Conservation (phyloP, 306 rosid genomes). For the Medicago lupulina region DNA sequence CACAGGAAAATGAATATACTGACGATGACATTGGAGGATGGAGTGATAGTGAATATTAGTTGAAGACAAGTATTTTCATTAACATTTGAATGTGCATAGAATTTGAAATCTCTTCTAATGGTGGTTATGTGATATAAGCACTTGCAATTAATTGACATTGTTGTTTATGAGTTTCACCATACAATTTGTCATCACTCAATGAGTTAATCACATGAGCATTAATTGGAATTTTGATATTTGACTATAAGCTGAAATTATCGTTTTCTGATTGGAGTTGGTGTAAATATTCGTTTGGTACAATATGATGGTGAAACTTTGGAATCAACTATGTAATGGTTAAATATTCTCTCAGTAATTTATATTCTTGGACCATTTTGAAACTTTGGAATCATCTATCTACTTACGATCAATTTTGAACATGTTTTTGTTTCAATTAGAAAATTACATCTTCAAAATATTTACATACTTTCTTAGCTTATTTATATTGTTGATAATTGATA, state of each 20-base stretch:
- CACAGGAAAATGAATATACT: conserved; percentile 50
- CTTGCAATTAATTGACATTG: neutral
- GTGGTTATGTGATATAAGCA: conserved; percentile 19
- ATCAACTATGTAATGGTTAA: too few species aligned
- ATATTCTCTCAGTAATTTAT: too few species aligned
- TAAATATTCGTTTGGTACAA: neutral
- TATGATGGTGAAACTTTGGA: neutral
- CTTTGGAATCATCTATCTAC: neutral
- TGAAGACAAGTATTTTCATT: conserved; percentile 15
- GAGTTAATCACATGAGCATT: conserved; percentile 15
- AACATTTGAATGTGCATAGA: conserved; percentile 28
- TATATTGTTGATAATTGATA: too few species aligned
- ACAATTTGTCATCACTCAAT: conserved; percentile 10
- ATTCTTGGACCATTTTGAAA: too few species aligned
- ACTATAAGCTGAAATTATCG: neutral
- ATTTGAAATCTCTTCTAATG: conserved; percentile 22
- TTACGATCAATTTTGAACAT: too few species aligned
- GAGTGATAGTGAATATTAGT: conserved; percentile 59
- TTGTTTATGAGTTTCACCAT: conserved; percentile 34
- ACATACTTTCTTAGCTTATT: too few species aligned
- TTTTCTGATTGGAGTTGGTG: neutral
- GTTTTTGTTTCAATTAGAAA: too few species aligned
- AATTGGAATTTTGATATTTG: conserved; percentile 3
- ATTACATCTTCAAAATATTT: too few species aligned
- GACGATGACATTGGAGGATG: conserved; percentile 72